Evolutionary conservation across 148 eudicot genomes (phyloP), one percentile per base, ranked within the genome.

Genomic region (Cornus controversa): DNA sequence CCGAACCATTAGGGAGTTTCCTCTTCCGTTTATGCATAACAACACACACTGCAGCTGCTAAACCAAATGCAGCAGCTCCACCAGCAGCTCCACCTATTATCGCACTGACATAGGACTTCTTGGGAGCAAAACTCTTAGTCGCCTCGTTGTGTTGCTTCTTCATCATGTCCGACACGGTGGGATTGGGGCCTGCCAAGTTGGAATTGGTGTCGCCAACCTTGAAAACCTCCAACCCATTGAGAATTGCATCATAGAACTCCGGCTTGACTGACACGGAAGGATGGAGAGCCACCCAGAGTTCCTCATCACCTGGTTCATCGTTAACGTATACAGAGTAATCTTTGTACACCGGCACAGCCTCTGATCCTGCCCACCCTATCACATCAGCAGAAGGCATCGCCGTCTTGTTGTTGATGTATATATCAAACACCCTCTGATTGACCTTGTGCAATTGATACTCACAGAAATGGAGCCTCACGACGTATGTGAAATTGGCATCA

Each of bases 171-270:
- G 90, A 87, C 6, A 84, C 66, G 0, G 64, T 75, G 24, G 90
- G 90, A 54, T 88, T 88, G 0, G 86, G 90, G 0, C 90, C 88
- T 23, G 88, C 86, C 70, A 95, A 73, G 66, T 88, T 95, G 16
- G 81, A 79, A 42, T 76, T 85, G 0, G 68, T 70, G 54, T 91
- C 94, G 42, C 84, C 82, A 16, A 95, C 31, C 82, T 95, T 95
- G 82, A 95, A 95, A 57, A 91, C 71, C 85, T 95, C 99, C 70
- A 95, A 74, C 28, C 99, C 99, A 72, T 95, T 95, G 1, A 95
- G 86, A 31, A 93, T 81, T 3, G 89, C 91, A 76, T 95, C 96
- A 8, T 80, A 79, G 58, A 63, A 91, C 45, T 86, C 73, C 0
- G 97, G 90, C 16, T 78, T 71, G 23, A 23, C 24, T 2, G 53